Conservation (phyloP, 148 eudicot genomes). For the Chenopodium suecicum region DNA sequence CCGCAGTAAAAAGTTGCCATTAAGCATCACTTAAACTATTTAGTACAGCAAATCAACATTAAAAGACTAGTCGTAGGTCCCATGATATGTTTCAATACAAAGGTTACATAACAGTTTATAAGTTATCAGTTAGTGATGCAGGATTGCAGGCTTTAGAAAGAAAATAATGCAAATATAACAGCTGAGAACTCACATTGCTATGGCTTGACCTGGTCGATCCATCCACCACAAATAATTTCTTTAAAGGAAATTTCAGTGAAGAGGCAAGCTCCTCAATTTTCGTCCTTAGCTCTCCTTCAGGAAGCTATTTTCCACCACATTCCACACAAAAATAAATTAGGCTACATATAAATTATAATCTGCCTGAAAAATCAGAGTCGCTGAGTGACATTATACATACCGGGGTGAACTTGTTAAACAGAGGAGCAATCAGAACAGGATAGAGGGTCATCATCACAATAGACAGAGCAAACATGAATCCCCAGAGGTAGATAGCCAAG, state of each 20-base stretch:
- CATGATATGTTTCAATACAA: background rate
- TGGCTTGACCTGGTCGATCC: constrained; percentile 99
- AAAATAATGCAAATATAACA: constrained; percentile 16
- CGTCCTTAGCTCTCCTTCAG: constrained; percentile 75
- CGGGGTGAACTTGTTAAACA: constrained; percentile 96
- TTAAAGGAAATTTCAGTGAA: constrained; percentile 87
- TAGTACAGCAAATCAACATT: background rate
- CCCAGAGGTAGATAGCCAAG: constrained; percentile 98
- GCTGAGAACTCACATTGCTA: constrained; percentile 79
- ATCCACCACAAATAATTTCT: constrained; percentile 96
- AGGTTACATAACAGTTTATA: background rate
- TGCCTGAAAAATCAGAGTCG: background rate
- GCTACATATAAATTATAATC: background rate
- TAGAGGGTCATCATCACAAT: constrained; percentile 96
- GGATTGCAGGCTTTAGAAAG: background rate
- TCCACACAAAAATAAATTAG: constrained; percentile 17
- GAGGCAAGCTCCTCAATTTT: constrained; percentile 92
- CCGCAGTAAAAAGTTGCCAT: background rate
- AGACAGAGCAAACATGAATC: constrained; percentile 80
- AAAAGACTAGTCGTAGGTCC: background rate
- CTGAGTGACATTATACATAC: constrained; percentile 44
- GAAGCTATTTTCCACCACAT: constrained; percentile 57
- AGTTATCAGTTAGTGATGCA: background rate
- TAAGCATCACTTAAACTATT: background rate
- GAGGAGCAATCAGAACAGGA: constrained; percentile 90